Conservation (phyloP, 2,329 filamentous ascomycete genomes). For the Botrytis byssoidea region DNA sequence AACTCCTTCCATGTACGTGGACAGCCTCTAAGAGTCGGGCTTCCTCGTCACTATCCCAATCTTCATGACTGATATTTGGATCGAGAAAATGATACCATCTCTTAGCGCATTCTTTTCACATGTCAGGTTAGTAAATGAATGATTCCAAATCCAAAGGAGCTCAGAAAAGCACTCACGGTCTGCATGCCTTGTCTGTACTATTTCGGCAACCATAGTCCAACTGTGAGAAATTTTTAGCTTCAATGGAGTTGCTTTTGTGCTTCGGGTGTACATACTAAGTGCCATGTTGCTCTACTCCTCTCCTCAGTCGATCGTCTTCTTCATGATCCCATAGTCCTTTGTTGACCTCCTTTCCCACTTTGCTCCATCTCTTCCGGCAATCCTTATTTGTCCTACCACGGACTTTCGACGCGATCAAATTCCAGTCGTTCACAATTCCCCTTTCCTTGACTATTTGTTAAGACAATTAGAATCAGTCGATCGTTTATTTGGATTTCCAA, state of each 20-base stretch:
- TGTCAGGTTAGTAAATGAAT: background rate
- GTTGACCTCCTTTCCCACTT: slow-evolving; percentile 17
- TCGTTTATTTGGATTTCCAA: background rate
- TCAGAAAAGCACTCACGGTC: slow-evolving; percentile 6
- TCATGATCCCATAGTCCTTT: slow-evolving; percentile 18
- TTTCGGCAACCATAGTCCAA: slow-evolving; percentile 13
- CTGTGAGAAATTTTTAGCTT: slow-evolving; percentile 1
- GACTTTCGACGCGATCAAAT: slow-evolving; percentile 17
- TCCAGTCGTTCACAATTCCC: slow-evolving; percentile 18
- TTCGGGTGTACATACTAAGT: slow-evolving; percentile 8
- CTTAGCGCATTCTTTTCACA: slow-evolving; percentile 17
- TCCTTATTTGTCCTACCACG: slow-evolving; percentile 16
- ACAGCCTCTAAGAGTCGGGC: slow-evolving; percentile 17
- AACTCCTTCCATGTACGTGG: slow-evolving; percentile 15
- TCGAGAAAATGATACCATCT: slow-evolving; percentile 17
- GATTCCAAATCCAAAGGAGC: background rate
- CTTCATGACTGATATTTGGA: slow-evolving; percentile 15
- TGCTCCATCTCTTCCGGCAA: slow-evolving; percentile 17
- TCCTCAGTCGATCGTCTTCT: slow-evolving; percentile 9
- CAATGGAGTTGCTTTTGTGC: background rate
- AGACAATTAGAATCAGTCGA: background rate
- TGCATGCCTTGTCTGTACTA: slow-evolving; percentile 15
- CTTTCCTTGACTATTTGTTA: slow-evolving; percentile 7
- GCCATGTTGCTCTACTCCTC: slow-evolving; percentile 10
- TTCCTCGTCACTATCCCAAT: slow-evolving; percentile 14